Base-by-base conservation (phyloP, 164 flowering plant genomes). In the Sextonia rubra region DNA sequence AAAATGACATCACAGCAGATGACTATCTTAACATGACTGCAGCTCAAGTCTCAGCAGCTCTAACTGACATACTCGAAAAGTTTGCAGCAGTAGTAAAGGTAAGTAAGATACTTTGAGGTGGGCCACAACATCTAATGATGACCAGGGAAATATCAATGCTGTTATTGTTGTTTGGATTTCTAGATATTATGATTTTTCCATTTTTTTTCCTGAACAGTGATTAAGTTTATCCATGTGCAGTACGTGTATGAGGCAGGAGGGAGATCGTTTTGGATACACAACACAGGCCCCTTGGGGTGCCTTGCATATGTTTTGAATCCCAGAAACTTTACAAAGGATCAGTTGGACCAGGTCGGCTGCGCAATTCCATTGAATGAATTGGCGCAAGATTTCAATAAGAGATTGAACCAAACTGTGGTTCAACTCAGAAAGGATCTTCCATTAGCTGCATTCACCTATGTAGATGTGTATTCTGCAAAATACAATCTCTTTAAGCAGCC, bases 281-380 rank as follows among this genome's bases (percentile, higher is more conserved):
- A 88, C 64, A 88, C 91, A 6, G 88, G 91, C 0, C 88, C 89
- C 9, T 72, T 88, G 1, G 90, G 89, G 24, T 86, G 91, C 77
- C 79, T 85, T 7, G 81, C 89, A 0, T 82, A 82, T 56, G 58
- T 82, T n/a, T 44, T 83, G 73, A 85, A 80, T 30, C 75, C 74
- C 0, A 24, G 78, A 3, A 61, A 60, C 9, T 47, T 82, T 69
- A 79, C 70, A 9, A 78, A 81, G 0, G 79, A 27, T 30, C 79
- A 82, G 27, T 66, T 82, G 14, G 91, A 88, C 47, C 73, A 67
- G 15, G 74, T n/a, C 4, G 91, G 91, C 1, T 88, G 91, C 60
- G 83, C 84, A 2, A 70, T 18, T 20, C 78, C 88, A 2, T 81
- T 71, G 71, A 88, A 88, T 64, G 76, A 81, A 37, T 82, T 83